phyloP scores from a whole-genome alignment of 805 yeast species.

The Saturnispora hagleri region DNA sequence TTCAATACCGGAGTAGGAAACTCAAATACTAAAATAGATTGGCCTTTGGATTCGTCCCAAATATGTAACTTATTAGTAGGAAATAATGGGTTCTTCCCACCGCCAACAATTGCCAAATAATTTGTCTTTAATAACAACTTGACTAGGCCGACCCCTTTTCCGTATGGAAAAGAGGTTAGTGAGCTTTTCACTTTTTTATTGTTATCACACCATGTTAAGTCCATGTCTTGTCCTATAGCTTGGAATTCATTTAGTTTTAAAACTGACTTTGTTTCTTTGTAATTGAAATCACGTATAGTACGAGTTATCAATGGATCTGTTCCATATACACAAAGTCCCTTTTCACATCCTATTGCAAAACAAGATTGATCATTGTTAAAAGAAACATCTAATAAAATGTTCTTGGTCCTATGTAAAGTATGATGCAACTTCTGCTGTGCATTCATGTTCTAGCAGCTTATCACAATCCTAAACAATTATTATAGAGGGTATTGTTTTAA shows the following conservation, averaged over 20 bases:
- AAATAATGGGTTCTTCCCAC: constrained; percentile 71
- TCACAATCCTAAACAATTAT: background rate
- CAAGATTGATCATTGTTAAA: constrained; percentile 91
- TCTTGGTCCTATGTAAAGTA: constrained; percentile 1
- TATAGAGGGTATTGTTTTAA: background rate
- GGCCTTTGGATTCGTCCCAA: constrained; percentile 86
- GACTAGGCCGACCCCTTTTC: constrained; percentile 60
- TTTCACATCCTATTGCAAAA: constrained; percentile 72
- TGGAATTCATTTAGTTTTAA: background rate
- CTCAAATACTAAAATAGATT: constrained; percentile 62
- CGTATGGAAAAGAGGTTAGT: constrained; percentile 10
- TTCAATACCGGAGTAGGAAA: constrained; percentile 68
- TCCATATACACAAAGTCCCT: constrained; percentile 78
- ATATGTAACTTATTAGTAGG: constrained; percentile 73
- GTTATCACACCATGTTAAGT: background rate
- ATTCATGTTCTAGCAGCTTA: constrained; percentile 20
- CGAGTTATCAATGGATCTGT: constrained; percentile 78
- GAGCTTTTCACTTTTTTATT: background rate
- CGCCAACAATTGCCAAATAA: constrained; percentile 84
- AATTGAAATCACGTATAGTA: constrained; percentile 45
- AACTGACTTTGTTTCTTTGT: background rate
- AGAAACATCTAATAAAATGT: constrained; percentile 37
- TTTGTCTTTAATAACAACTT: constrained; percentile 86
- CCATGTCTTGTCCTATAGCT: background rate
- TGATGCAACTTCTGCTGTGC: constrained; percentile 25